Evolutionary conservation across 225 moss, liverwort and hornwort genomes (phyloP), one percentile per base, ranked within the genome.

Genomic region (Bryoerythrophyllum caledonicum): DNA sequence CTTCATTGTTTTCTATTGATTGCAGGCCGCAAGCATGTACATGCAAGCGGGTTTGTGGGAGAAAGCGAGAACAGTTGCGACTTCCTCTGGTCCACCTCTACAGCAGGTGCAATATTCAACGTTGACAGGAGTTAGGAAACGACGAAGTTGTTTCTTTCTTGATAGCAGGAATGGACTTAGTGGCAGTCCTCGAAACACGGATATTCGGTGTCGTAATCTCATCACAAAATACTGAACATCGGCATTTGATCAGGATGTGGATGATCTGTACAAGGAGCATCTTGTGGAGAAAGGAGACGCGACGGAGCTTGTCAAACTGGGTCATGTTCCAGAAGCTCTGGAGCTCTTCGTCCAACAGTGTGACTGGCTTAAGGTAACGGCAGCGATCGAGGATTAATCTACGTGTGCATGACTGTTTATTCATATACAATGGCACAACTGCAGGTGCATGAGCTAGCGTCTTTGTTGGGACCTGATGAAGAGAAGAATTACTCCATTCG

Each of bases 401-500:
- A 25, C 6, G 35, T 25, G 20, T 56, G 32, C 20, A 54, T 8
- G 48, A 48, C 11, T 26, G 12, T 71, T 61, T 27, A 20, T 49
- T 49, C 78, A 74, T 16, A 78, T 55, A 3, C 4, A 3, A 70
- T 5, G 0, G 63, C 56, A 26, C 17, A 75, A 58, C 40, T 8
- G 65, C 84, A 99, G 99, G 99, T 92, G 57, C 99, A 99, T 83
- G 99, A 93, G 58, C 61, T 93, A 51, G 90, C 99, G 32, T 63
- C 78, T 32, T 81, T 93, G 66, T 82, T 99, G 79, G 95, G 99
- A 61, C 79, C 84, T 16, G 85, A 87, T 64, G 86, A 84, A 77
- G 76, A 87, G 76, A 90, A 88, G 60, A 85, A 83, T 2, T 95
- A 89, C 73, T 99, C 99, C 24, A 59, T 93, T 74, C 89, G 86